Evolutionary conservation across 768 basidiomycete genomes (phyloP), one percentile per base, ranked within the genome.

Genomic region (Grammothele lineata): DNA sequence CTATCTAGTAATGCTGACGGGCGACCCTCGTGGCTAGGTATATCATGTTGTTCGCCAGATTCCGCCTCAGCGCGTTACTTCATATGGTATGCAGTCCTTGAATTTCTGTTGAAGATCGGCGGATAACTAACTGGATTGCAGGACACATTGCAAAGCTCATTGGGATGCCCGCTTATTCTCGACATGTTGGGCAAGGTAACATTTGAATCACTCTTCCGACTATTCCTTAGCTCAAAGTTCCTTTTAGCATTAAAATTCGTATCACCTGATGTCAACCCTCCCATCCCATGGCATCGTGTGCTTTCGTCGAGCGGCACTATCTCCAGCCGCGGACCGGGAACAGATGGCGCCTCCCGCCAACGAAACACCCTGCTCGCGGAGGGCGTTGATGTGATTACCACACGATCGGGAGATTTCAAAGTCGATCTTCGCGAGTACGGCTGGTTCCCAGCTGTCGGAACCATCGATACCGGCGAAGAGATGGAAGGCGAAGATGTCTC

Each of bases 121-220:
- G n/a, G 12, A 14, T 23, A 33, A 18, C 36, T 35, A 23, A 45
- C 25, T n/a, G 23, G 23, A 26, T n/a, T n/a, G 21, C 34, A 91
- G 87, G 85, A 3, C 86, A 90, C 58, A 77, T 92, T 45, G 87
- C 89, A 6, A 88, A 83, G 57, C 69, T 92, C 19, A 74, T 87
- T 45, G 86, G 86, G 15, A 87, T 85, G 83, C 89, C 88, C 0
- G 73, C 72, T 21, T 77, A 92, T 64, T 79, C 89, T 4, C 75
- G 89, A 38, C 87, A 87, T 55, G 88, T 92, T 22, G 89, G 89
- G 4, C 86, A 89, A 72, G 88, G 89, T 85, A 51, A n/a, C 43
- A 68, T 37, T 17, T 22, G 14, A 30, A 21, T 6, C 37, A 30
- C 11, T 18, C 7, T 23, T 35, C 25, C 9, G 8, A 6, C 10